Base-by-base conservation (phyloP, 2,329 filamentous ascomycete species). In the Fonsecaea pedrosoi region DNA sequence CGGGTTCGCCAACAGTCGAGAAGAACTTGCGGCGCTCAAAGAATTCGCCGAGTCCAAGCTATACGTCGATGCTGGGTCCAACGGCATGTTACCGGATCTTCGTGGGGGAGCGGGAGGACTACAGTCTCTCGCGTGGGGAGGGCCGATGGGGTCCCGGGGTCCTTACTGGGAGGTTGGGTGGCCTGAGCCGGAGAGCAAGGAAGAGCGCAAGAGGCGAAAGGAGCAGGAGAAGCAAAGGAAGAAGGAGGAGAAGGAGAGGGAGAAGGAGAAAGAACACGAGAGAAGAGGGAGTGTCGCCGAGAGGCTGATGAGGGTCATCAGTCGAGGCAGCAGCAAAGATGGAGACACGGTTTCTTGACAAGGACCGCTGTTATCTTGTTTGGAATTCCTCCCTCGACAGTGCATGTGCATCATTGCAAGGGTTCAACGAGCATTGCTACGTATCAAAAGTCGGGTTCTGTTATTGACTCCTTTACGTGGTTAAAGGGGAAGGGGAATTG, bases 11-110 rank as follows among this genome's bases (percentile, higher is more conserved):
- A 64, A 58, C 54, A 57, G 57, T 42, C 40, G 57, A 38, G 66
- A 68, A 55, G 66, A 68, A 59, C 62, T 68, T 15, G 66, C 66
- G 5, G 66, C 61, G 21, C 42, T 68, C 35, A 57, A 32, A 34
- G 62, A 68, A 42, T 68, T 68, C 53, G 66, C 66, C 34, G 30
- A 68, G 21, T 57, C 58, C 12, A 68, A 68, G 38, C 15, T 65
- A 21, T 65, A 65, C 25, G 57, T 68, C 50, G 35, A 64, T 4
- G 62, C 66, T 1, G 66, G 61, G 6, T 61, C 66, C 1, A 37
- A 65, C 40, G 66, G 66, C 30, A 68, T 54, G 40, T 42, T 68
- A 3, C 54, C 62, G 4, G 61, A 63, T 30, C 34, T 67, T 4
- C 42, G 60, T 6, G 55, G n/a, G 37, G 60, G 54, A 12, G 38